Conservation (phyloP, 495 filamentous ascomycete genomes). For the Penicillium longicatenatum region DNA sequence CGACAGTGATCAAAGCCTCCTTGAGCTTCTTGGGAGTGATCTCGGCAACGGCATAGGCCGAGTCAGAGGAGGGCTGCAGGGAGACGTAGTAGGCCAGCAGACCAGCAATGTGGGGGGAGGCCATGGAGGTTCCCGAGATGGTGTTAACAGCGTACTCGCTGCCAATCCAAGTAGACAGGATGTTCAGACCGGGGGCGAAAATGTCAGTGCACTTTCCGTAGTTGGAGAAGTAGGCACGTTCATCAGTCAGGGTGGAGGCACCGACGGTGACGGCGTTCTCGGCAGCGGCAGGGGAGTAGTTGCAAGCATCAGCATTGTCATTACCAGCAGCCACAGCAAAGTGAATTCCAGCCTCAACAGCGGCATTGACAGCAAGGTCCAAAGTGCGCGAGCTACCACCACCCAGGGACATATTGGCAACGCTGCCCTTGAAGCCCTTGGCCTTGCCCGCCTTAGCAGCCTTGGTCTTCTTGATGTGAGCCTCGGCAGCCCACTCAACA, state of each 20-base stretch:
- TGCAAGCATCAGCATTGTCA: conserved; percentile 97
- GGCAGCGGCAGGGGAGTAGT: conserved; percentile 97
- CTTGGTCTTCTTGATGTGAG: conserved; percentile 72
- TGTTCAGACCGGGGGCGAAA: conserved; percentile 97
- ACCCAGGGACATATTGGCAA: conserved; percentile 98
- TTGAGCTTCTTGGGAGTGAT: conserved; percentile 96
- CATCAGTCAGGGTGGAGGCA: conserved; percentile 88
- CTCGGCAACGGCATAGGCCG: conserved; percentile 82
- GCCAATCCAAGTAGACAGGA: conserved; percentile 96
- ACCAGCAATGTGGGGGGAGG: conserved; percentile 94
- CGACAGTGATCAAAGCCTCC: conserved; percentile 79
- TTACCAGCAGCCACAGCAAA: conserved; percentile 98
- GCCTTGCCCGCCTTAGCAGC: conserved; percentile 75
- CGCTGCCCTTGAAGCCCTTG: conserved; percentile 98
- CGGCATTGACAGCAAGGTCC: conserved; percentile 91
- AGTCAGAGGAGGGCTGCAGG: conserved; percentile 85
- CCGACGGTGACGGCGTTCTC: conserved; percentile 94
- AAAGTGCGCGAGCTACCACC: conserved; percentile 92
- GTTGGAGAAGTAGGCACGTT: conserved; percentile 99
- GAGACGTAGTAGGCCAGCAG: conserved; percentile 97
- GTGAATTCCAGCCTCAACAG: conserved; percentile 86
- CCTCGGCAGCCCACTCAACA: conserved; percentile 89
- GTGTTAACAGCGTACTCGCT: conserved; percentile 93
- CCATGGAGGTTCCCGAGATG: conserved; percentile 99
- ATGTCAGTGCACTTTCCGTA: conserved; percentile 99